These are phyloP conservation scores for Blastobotrys arbuscula DNA, from an alignment of 1,139 yeast genomes.

Conservation along the genomic window DNA sequence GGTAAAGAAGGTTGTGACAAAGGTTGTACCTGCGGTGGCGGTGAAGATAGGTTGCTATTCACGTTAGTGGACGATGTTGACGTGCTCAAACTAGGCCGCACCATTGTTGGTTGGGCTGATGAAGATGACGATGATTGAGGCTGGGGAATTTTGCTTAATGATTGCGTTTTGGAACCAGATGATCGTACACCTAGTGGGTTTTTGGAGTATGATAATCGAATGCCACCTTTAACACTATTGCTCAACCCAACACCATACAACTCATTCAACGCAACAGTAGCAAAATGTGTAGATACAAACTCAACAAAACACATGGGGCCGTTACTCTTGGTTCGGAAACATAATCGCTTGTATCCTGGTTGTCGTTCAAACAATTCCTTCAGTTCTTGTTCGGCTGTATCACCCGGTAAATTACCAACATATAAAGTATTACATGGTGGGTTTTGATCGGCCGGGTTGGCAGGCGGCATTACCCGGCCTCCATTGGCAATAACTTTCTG, in stretches of 20 bases:
- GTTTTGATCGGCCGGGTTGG: conserved; percentile 97
- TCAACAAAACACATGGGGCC: conserved; percentile 99
- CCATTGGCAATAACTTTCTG: conserved; percentile 34
- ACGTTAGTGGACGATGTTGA: neutral
- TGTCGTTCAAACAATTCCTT: conserved; percentile 83
- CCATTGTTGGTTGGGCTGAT: neutral
- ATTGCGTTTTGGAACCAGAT: neutral
- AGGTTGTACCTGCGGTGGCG: neutral
- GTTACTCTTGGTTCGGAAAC: conserved; percentile 60
- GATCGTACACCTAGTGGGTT: conserved; percentile 90
- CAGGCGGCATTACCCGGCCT: conserved; percentile 76
- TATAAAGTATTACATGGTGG: conserved; percentile 97
- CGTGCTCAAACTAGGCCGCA: neutral
- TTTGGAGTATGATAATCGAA: conserved; percentile 85
- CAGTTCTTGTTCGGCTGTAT: conserved; percentile 90
- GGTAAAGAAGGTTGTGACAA: neutral
- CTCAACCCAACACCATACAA: conserved; percentile 78
- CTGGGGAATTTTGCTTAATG: neutral
- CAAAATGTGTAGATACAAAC: conserved; percentile 91
- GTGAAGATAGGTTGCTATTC: neutral
- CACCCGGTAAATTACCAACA: conserved; percentile 96
- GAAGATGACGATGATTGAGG: neutral
- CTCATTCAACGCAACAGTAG: conserved; percentile 90
- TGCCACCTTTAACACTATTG: conserved; percentile 79
- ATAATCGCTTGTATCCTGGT: conserved; percentile 84